These are phyloP conservation scores for Jaminaea rosea DNA, from an alignment of 1,284 basidiomycete species.

Conservation along the genomic window DNA sequence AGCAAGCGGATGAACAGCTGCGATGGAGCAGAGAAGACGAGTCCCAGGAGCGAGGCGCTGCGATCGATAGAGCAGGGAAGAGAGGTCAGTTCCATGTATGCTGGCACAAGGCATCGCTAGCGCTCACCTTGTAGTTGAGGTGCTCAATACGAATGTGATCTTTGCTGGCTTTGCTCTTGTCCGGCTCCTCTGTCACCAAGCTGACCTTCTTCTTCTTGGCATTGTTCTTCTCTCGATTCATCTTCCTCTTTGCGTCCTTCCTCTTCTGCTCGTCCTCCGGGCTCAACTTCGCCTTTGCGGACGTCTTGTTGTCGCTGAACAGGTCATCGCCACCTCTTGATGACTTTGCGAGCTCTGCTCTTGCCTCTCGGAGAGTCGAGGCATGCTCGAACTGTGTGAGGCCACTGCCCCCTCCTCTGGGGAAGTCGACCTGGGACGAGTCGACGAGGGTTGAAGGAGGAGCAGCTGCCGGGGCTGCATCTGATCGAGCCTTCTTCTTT, in stretches of 20 bases:
- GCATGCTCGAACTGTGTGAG: constrained; percentile 88
- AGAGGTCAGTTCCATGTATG: background rate
- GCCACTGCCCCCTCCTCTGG: constrained; percentile 65
- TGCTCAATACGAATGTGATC: constrained; percentile 69
- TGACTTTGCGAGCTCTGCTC: constrained; percentile 62
- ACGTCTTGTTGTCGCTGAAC: constrained; percentile 18
- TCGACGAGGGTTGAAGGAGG: constrained; percentile 18
- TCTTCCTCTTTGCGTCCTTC: constrained; percentile 32
- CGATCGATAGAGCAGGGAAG: background rate
- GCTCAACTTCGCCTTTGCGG: constrained; percentile 7
- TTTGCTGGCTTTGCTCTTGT: constrained; percentile 42
- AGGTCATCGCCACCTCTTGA: constrained; percentile 15
- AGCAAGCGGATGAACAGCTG: constrained; percentile 78
- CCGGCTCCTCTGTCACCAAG: constrained; percentile 4
- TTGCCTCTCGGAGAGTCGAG: constrained; percentile 70
- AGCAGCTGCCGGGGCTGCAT: background rate
- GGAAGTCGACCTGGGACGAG: constrained; percentile 76
- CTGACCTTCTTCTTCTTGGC: constrained; percentile 42
- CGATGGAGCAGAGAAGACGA: constrained; percentile 75
- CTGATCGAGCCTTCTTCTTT: background rate
- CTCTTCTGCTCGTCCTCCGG: constrained; percentile 12
- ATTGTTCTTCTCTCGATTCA: constrained; percentile 34
- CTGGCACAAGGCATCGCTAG: background rate
- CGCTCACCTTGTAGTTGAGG: constrained; percentile 77
- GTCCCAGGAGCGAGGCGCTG: constrained; percentile 76